Conservation (phyloP, 1,284 basidiomycete genomes). For the Testicularia cyperi region DNA sequence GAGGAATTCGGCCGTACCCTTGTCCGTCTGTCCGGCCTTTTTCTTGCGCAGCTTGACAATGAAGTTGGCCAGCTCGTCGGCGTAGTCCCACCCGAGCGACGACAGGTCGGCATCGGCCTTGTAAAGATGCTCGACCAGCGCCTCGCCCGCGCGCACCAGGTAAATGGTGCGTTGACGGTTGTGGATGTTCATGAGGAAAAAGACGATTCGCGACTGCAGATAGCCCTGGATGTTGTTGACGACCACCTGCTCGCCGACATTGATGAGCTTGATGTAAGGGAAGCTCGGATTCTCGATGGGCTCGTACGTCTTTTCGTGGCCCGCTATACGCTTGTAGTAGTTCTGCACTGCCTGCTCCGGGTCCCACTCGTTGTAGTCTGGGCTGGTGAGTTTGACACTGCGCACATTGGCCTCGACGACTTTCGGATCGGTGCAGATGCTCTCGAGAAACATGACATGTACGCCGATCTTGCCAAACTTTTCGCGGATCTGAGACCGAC, state of each 20-base stretch:
- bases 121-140: conserved; percentile 93
- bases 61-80: conserved; percentile 66
- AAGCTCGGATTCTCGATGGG: conserved; percentile 72
- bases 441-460: conserved; percentile 84
- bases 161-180: conserved; percentile 80
- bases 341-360: conserved; percentile 86
- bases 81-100: conserved; percentile 90
- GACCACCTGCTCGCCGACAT: conserved; percentile 68
- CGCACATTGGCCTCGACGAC: conserved; percentile 93
- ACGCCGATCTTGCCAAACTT: conserved; percentile 74
- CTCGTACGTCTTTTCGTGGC: conserved; percentile 85
- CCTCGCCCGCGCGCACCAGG: conserved; percentile 58
- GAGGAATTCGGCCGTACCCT: conserved; percentile 16
- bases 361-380: conserved; percentile 86
- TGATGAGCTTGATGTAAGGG: conserved; percentile 94
- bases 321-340: conserved; percentile 83
- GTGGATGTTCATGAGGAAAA: conserved; percentile 98
- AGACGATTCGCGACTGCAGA: conserved; percentile 82
- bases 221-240: conserved; percentile 80
- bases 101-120: conserved; percentile 97
- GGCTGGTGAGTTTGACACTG: conserved; percentile 92
- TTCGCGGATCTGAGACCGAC: conserved; percentile 73
- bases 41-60: conserved; percentile 50
- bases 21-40: conserved; percentile 11
- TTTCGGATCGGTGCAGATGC: conserved; percentile 68